phyloP scores from a whole-genome alignment of 2,329 filamentous ascomycete species.

The Claviceps fusiformis region DNA sequence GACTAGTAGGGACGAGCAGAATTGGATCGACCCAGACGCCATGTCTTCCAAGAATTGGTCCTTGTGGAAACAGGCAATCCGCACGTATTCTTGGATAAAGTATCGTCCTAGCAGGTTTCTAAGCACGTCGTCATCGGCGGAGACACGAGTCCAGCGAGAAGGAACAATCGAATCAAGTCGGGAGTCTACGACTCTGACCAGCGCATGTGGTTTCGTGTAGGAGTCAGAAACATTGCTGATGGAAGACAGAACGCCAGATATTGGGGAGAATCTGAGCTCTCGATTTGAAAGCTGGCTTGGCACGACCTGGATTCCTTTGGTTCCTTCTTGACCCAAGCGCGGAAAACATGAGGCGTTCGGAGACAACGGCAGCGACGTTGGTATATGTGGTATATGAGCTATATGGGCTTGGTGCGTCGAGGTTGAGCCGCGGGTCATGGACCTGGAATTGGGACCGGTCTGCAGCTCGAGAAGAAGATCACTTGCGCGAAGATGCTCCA shows the following conservation, averaged over 20 bases:
- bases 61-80: neutral
- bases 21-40: neutral
- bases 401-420: neutral
- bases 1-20: neutral
- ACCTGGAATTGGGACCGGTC: neutral
- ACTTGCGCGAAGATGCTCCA: neutral
- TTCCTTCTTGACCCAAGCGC: neutral
- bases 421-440: neutral
- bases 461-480: constrained; percentile 1
- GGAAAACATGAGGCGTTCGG: neutral
- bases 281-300: neutral
- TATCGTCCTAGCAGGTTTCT: neutral
- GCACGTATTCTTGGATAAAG: neutral
- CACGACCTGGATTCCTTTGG: neutral
- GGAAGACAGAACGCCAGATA: neutral
- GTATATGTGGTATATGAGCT: neutral
- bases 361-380: neutral
- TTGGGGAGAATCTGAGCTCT: neutral
- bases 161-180: neutral
- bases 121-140: neutral
- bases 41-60: neutral
- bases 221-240: neutral
- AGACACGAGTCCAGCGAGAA: neutral
- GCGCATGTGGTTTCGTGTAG: neutral
- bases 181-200: neutral